These are phyloP conservation scores for Strigomonas culicis DNA, from an alignment of 208 protist species.

Conservation along the genomic window DNA sequence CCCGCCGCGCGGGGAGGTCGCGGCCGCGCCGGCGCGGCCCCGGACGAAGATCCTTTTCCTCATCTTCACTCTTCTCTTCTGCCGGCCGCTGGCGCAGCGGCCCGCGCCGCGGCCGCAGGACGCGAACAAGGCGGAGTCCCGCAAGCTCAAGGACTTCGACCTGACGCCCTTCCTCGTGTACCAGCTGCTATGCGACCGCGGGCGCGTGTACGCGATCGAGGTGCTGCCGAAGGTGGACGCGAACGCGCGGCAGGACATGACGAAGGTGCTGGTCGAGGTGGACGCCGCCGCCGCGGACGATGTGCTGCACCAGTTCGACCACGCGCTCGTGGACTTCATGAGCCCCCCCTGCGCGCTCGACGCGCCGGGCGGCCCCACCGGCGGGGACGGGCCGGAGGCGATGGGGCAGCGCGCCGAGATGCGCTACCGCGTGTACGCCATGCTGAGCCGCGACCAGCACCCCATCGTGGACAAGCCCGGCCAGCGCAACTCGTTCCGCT, in stretches of 20 bases:
- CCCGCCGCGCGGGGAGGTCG: too few species aligned
- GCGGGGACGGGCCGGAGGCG: not conserved
- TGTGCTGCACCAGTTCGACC: constrained; percentile 29
- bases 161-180: constrained; percentile 53
- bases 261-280: constrained; percentile 46
- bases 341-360: constrained; percentile 13
- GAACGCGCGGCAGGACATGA: constrained; percentile 14
- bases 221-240: constrained; percentile 16
- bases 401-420: constrained; percentile 27
- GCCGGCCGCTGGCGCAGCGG: constrained; percentile 2
- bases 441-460: constrained; percentile 15
- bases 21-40: not conserved
- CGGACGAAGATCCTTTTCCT: not conserved
- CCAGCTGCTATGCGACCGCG: constrained; percentile 37
- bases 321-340: constrained; percentile 25
- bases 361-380: not conserved
- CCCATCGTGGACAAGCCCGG: constrained; percentile 16
- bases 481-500: constrained; percentile 17
- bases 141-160: constrained; percentile 16
- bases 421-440: constrained; percentile 30
- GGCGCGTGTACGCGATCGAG: constrained; percentile 38
- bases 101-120: not conserved
- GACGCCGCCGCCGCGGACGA: constrained; percentile 24
- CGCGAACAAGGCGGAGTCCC: too few species aligned
- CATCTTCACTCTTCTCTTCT: constrained; percentile 17